Base-by-base conservation (phyloP, 805 yeast genomes). In the Starmerella sirachaensis region DNA sequence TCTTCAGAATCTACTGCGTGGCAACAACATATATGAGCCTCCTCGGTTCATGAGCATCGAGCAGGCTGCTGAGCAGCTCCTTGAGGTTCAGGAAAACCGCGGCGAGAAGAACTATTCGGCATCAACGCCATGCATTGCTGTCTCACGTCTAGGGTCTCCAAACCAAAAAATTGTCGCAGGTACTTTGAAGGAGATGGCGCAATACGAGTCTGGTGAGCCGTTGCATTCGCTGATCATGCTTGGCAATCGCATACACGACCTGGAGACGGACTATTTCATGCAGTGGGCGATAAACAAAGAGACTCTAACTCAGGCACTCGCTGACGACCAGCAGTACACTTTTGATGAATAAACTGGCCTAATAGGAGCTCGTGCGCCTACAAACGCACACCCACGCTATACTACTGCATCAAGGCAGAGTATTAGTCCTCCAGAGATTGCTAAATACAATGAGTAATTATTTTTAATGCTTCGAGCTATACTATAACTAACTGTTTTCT, bases 41-140 rank as follows among this genome's bases (percentile, higher is more conserved):
- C 98, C 98, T 34, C 70, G 98, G 57, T 88, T 85, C 62, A 88
- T 88, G 98, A 72, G 76, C 45, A 85, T 91, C 47, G 72, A 78
- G 37, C 83, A 93, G 33, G 94, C 95, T 43, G 86, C 94, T 27
- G 68, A 70, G 41, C 97, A 88, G 59, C 64, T 88, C 49, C 61
- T 88, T 36, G 97, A 91, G 59, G 72, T 86, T 43, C 97, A 88
- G 62, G 88, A 80, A 52, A 57, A 59, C 28, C 73, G 93, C 58
- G 63, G 69, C 13, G 85, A 83, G 53, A 59, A 70, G 43, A 94
- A 93, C 9, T 88, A 88, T 59, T 75, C 86, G 5, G 75, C 78
- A 33, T 66, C 78, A 33, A 86, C 97, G 1, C 96, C 97, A 13
- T 88, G 94, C 54, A 85, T 88, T 24, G 93, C 96, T 1, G 77